Evolutionary conservation across 2,329 filamentous ascomycete species (phyloP), one percentile per base, ranked within the genome.

Genomic region (Conoideocrella luteorostrata): DNA sequence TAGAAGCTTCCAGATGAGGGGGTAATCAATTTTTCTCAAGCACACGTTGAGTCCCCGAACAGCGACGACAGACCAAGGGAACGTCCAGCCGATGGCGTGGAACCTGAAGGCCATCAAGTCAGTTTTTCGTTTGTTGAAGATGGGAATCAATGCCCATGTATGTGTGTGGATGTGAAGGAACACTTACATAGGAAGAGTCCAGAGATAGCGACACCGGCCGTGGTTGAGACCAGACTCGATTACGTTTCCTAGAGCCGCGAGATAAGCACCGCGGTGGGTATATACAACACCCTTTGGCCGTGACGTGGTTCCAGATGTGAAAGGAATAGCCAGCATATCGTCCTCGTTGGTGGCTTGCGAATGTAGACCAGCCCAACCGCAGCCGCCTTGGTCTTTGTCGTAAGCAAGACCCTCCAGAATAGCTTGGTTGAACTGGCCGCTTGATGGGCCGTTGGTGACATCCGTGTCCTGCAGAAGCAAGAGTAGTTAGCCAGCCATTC

Each of bases 21-120:
- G 80, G 60, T 98, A 98, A 65, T 97, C 89, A 51, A 98, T 88
- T 70, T 95, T 97, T 48, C 93, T 79, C 15, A 98, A 72, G 56
- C 90, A 96, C 61, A 95, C 89, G 63, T 97, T 89, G 3, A 91
- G 94, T n/a, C 91, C 93, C 48, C 93, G 76, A 4, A 93, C 89
- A 2, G 89, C 88, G 10, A 88, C 94, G n/a, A 96, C 77, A 2
- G 90, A 78, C 93, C 90, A 95, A 0, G 88, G 88, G 56, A 91
- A 94, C 1, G 87, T 90, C 88, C 87, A 93, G n/a, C 76, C 81
- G 39, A 80, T 69, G 24, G 80, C 79, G 54, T 84, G 81, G 54
- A 84, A 84, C 66, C 75, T 74, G 11, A 32, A 48, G n/a, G 48
- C 41, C 15, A 35, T 15, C 12, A 38, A 7, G 12, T 40, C 23